Evolutionary conservation across 495 filamentous ascomycete genomes (phyloP).

Genomic region (Aspergillus homomorphus): DNA sequence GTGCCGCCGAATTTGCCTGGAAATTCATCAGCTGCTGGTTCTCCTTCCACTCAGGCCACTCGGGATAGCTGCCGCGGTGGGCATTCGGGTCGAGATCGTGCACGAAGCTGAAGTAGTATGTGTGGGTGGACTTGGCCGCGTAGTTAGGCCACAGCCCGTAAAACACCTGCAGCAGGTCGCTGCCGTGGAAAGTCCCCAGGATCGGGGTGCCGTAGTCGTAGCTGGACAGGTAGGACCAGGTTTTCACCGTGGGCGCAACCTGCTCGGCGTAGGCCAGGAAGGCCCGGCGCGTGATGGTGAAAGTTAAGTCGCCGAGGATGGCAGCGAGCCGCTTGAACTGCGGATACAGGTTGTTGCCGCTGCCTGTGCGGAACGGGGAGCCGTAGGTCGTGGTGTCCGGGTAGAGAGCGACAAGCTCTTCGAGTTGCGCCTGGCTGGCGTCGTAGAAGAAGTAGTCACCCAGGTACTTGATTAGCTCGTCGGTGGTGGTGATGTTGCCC

Average conservation of each 20-base stretch:
- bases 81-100: conserved; percentile 64
- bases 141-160: conserved; percentile 59
- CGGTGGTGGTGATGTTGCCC: conserved; percentile 57
- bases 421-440: conserved; percentile 43
- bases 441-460: conserved; percentile 51
- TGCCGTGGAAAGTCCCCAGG: conserved; percentile 69
- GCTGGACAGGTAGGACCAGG: conserved; percentile 69
- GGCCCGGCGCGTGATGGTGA: conserved; percentile 59
- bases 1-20: conserved; percentile 36
- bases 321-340: conserved; percentile 74
- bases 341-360: conserved; percentile 63
- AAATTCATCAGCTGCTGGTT: conserved; percentile 57
- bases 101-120: conserved; percentile 65
- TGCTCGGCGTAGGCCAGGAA: conserved; percentile 45
- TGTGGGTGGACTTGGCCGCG: conserved; percentile 55
- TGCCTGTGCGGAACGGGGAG: conserved; percentile 63
- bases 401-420: conserved; percentile 56
- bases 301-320: conserved; percentile 68
- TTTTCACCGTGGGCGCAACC: conserved; percentile 52
- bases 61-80: conserved; percentile 29
- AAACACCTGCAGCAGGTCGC: conserved; percentile 64
- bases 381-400: conserved; percentile 47
- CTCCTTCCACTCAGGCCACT: conserved; percentile 63
- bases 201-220: conserved; percentile 68
- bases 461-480: conserved; percentile 58